Evolutionary conservation across 2,329 filamentous ascomycete genomes (phyloP).

Genomic region (Cadophora malorum): DNA sequence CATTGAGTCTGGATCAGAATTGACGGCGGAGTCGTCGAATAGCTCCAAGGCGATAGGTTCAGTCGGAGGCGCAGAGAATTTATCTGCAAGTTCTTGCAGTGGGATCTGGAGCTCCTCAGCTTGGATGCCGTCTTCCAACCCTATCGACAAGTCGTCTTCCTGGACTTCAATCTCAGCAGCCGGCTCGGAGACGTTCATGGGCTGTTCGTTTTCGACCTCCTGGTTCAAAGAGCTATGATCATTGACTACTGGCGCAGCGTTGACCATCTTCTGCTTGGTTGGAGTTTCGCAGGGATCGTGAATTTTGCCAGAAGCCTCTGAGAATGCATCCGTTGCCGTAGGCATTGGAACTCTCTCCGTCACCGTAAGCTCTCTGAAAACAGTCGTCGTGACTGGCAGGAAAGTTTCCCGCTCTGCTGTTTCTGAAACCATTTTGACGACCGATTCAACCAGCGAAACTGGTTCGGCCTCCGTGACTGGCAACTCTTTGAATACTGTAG

Average conservation of each 20-base stretch:
- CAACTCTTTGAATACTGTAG: slow-evolving; percentile 23
- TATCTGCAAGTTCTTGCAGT: not conserved
- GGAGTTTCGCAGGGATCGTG: slow-evolving; percentile 7
- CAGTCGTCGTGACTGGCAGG: slow-evolving; percentile 23
- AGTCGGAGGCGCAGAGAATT: not conserved
- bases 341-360: slow-evolving; percentile 23
- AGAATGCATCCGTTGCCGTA: not conserved
- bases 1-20: not conserved
- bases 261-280: not conserved
- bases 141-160: not conserved
- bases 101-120: not conserved
- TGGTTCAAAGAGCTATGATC: not conserved
- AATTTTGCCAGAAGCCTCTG: not conserved
- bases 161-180: not conserved
- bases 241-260: not conserved
- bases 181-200: not conserved
- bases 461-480: not conserved
- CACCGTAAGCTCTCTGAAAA: slow-evolving; percentile 25
- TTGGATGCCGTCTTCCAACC: not conserved
- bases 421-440: slow-evolving; percentile 8
- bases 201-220: not conserved
- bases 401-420: not conserved
- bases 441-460: slow-evolving; percentile 1
- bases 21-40: not conserved
- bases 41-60: not conserved